Evolutionary conservation across 768 basidiomycete species (phyloP), one percentile per base, ranked within the genome.

Genomic region (Russula brevipes): DNA sequence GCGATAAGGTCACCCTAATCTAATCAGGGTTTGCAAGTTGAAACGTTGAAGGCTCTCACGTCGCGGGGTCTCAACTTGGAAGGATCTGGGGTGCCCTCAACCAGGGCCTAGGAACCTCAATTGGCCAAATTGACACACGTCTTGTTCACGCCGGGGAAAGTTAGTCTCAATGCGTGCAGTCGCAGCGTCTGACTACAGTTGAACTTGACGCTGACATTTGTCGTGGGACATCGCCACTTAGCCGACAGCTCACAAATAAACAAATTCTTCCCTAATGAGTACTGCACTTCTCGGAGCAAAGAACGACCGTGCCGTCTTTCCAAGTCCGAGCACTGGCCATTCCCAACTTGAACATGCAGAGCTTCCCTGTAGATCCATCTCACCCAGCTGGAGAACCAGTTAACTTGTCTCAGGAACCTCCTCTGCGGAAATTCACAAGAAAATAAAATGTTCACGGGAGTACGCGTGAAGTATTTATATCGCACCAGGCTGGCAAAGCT

Each of bases 361-460:
- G 36, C 50, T 57, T 57, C 61, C 31, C 41, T n/a, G 16, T 56
- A 30, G 55, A 30, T 45, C 10, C 30, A 53, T 19, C 9, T 8
- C 17, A 11, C 19, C n/a, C n/a, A 19, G 30, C 51, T 38, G n/a
- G 36, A 19, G 12, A 19, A 19, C 36, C 51, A 10, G 2, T 12
- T 5, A 53, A 53, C 16, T n/a, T 19, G 35, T 53, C 30, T 41
- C 61, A 57, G 61, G 61, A 11, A 58, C 61, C 11, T 44, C 33
- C 39, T 9, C 36, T 8, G 51, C 12, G 49, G 19, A 52, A 46
- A 14, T 8, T 35, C 45, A 44, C 36, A 31, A 8, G n/a, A 19
- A 56, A 44, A 49, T 16, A 12, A 33, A 38, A 31, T 52, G 17
- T 7, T 45, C 55, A 57, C 35, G 52, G 42, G 39, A 53, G 41